A percentile compares a stretch with the other conserved stretches of the same genome.
Evolutionary conservation across 208 protist genomes (phyloP).

Genomic region (Acanthamoeba healyi): DNA sequence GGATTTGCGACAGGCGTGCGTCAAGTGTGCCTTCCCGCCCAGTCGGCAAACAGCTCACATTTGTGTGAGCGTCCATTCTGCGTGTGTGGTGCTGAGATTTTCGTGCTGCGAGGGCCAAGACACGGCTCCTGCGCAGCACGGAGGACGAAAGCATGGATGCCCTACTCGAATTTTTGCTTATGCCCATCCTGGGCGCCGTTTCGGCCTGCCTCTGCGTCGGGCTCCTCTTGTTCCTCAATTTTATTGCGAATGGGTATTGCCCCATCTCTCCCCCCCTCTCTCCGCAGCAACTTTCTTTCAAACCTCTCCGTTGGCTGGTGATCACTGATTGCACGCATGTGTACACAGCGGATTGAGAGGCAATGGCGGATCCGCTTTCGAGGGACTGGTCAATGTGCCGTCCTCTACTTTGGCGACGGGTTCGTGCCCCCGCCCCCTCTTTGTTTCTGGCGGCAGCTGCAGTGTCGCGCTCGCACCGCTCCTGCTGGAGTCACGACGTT

Average conservation of each 20-base stretch:
- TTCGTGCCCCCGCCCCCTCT: no score
- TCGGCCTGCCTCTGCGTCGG: neutral
- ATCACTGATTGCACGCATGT: neutral
- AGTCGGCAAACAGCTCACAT: neutral
- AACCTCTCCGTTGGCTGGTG: neutral
- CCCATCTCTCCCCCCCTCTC: neutral
- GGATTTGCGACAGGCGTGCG: neutral
- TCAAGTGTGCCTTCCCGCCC: neutral
- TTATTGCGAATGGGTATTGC: conserved; percentile 30
- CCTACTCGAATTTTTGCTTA: conserved; percentile 1
- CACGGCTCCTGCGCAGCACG: neutral
- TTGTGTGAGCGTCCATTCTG: neutral
- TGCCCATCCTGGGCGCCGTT: neutral
- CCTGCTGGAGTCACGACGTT: neutral
- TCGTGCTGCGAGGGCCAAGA: neutral
- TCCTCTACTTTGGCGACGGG: conserved; percentile 29
- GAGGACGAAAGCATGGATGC: neutral
- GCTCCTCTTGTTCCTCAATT: conserved; percentile 1
- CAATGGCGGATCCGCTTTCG: neutral
- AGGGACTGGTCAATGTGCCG: conserved; percentile 43
- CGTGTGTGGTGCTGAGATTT: neutral
- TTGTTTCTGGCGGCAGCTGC: no score
- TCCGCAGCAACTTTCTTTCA: neutral
- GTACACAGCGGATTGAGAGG: neutral
- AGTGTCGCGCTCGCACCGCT: no score